Base-by-base conservation (phyloP, 1,139 yeast species). In the Zygosaccharomyces sapae region DNA sequence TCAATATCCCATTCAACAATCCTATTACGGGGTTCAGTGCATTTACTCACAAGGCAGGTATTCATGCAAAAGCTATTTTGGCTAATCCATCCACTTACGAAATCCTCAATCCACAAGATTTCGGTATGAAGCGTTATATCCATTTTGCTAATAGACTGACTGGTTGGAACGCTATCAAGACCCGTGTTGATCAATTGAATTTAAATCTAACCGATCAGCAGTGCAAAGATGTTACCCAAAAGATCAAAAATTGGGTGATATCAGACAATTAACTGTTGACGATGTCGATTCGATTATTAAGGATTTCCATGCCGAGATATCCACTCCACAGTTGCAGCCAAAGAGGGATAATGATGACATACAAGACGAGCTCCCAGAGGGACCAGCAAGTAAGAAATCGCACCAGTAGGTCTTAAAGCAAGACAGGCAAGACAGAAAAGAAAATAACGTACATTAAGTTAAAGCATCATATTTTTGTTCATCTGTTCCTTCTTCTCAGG, bases 1-100 rank as follows among this genome's bases (percentile, higher is more conserved):
- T 92, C 54, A 90, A 90, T 71, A 81, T 92, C 65, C 98, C 98
- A 53, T 92, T 92, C 78, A 92, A 92, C 80, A 92, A 92, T 75
- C 97, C 97, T 60, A 89, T 92, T 69, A 92, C 98, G 43, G 98
- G 98, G 47, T 92, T 92, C 83, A 92, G 97, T 76, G 98, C 98
- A 46, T 92, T 92, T 74, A 92, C 98, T 48, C 98, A 92, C 77
- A 92, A 92, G 79, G 98, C 98, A 48, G 98, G 98, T 74, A 90
- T 92, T 65, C 98, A 92, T 69, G 97, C 98, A 64, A 92, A 92
- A 79, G 97, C 97, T 50, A 92, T 92, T 62, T 80, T 92, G 61
- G 98, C 98, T 53, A 92, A 92, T 74, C 98, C 98, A 55, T 88
- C 96, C 37, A 92, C 97, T 33, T 92, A 92, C 70, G 98, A 92